Base-by-base conservation (phyloP, 768 basidiomycete genomes). In the Boletales sp. region DNA sequence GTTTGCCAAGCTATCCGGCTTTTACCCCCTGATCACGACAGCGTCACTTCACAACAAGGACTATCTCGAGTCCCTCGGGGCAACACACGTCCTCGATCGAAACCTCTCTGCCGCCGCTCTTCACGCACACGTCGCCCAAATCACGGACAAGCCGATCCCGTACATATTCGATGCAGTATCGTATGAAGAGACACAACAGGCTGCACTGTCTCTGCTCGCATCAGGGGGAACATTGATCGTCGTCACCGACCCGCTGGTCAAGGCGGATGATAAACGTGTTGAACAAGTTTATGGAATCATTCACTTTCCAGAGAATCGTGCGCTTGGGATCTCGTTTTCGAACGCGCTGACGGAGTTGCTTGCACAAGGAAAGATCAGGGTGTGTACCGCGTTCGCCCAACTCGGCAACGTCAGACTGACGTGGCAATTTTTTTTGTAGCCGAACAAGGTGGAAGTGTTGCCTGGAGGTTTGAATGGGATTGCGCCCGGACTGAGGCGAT, bases 1-100 rank as follows among this genome's bases (percentile, higher is more conserved):
- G 49, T 58, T 69, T 12, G 66, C 70, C 1, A 59, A 36, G 14
- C 41, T 68, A 17, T 69, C 65, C 14, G 68, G 63, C 5, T 70
- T 71, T 52, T 68, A 60, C 1, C 67, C 65, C 12, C 67, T 74
- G 51, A 65, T 72, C 32, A 66, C 72, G 14, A 74, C 73, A 0
- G 66, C 73, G 2, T 73, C 73, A 2, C 48, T 58, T 3, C 62
- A 65, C 40, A 69, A 74, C 47, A 45, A 47, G 4, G 61, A 50
- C 5, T 52, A 56, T 11, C 62, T 74, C 24, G 47, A 56, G n/a
- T 62, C 64, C 7, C 55, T 71, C 8, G 73, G 73, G 13, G 72
- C 71, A 34, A 72, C 72, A 2, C 62, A 69, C 45, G 58, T 73
- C 30, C 45, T 74, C 17, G 69, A 68, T 10, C 37, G 37, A 10